Conservation (phyloP, 2,329 filamentous ascomycete genomes). For the Clarireedia hainanense region DNA sequence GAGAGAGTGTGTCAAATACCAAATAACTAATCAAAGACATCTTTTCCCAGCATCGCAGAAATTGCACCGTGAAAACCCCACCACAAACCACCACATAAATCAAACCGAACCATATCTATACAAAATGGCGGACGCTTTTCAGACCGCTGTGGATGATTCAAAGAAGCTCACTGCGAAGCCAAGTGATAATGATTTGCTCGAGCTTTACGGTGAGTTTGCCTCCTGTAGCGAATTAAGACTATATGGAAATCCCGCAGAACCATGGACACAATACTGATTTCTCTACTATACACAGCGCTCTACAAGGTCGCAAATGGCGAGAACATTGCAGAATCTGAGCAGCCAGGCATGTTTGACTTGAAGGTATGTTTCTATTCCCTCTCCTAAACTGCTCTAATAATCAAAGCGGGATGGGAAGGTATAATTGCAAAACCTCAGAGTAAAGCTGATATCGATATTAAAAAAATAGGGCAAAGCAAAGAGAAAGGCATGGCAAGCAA, state of each 20-base stretch:
- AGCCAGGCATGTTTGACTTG: constrained; percentile 63
- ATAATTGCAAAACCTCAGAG: background rate
- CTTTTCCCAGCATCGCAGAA: background rate
- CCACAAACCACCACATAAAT: background rate
- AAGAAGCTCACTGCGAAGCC: constrained; percentile 62
- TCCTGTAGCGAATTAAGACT: background rate
- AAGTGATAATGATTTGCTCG: constrained; percentile 54
- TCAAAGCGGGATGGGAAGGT: background rate
- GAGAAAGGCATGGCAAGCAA: constrained; percentile 67
- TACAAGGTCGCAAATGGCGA: constrained; percentile 52
- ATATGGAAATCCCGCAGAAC: background rate
- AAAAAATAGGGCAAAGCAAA: constrained; percentile 61
- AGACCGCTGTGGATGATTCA: constrained; percentile 52
- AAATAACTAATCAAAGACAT: background rate
- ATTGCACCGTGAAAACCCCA: background rate
- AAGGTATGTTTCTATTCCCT: constrained; percentile 31
- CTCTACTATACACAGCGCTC: constrained; percentile 35
- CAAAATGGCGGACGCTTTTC: constrained; percentile 33
- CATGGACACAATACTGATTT: background rate
- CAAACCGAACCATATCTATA: background rate
- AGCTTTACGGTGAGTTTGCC: constrained; percentile 21
- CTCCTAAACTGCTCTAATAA: background rate
- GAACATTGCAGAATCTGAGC: constrained; percentile 46
- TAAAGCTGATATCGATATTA: background rate
- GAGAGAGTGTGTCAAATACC: too few species aligned